Percentiles rank a stretch among this genome's conserved stretches.
Evolutionary conservation across 1,284 basidiomycete species (phyloP).

Genomic region (Trametes hirsuta): DNA sequence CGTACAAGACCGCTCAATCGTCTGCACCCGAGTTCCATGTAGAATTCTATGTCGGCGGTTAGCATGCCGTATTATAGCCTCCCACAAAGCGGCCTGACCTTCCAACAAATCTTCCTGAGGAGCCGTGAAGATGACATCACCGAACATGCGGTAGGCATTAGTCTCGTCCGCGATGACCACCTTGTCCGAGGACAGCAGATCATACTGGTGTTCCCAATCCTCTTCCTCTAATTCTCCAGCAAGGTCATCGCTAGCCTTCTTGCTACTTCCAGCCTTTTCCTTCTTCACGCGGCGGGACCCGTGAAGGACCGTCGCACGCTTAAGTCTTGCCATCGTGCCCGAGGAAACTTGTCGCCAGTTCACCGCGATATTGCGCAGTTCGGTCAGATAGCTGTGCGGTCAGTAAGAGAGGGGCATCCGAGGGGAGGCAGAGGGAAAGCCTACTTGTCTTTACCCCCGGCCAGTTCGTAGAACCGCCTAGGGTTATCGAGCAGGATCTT

Average conservation of each 20-base stretch:
- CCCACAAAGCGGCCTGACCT: conserved; percentile 42
- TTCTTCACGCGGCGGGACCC: conserved; percentile 62
- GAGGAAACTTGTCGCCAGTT: conserved; percentile 66
- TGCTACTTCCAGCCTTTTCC: conserved; percentile 37
- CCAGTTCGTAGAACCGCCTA: conserved; percentile 67
- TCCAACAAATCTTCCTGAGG: conserved; percentile 91
- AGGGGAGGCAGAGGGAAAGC: conserved; percentile 19
- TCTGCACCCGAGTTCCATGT: conserved; percentile 67
- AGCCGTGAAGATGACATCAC: conserved; percentile 76
- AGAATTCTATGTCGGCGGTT: conserved; percentile 45
- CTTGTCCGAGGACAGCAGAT: conserved; percentile 62
- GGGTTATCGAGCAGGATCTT: conserved; percentile 69
- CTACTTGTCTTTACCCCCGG: conserved; percentile 67
- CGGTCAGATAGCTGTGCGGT: conserved; percentile 70
- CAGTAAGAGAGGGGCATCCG: neutral
- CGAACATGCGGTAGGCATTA: conserved; percentile 77
- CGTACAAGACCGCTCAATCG: conserved; percentile 73
- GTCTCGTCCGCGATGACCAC: conserved; percentile 84
- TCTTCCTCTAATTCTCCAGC: conserved; percentile 54
- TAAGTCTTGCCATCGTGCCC: conserved; percentile 67
- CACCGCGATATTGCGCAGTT: conserved; percentile 85
- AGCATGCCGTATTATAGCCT: neutral
- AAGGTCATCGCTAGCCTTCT: conserved; percentile 30
- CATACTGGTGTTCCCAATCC: conserved; percentile 68
- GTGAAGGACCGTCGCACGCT: conserved; percentile 71